A percentile compares a stretch with the other conserved stretches of the same genome.
These are phyloP conservation scores for Diatrype stigma DNA, from an alignment of 2,329 filamentous ascomycete genomes.

Conservation along the genomic window DNA sequence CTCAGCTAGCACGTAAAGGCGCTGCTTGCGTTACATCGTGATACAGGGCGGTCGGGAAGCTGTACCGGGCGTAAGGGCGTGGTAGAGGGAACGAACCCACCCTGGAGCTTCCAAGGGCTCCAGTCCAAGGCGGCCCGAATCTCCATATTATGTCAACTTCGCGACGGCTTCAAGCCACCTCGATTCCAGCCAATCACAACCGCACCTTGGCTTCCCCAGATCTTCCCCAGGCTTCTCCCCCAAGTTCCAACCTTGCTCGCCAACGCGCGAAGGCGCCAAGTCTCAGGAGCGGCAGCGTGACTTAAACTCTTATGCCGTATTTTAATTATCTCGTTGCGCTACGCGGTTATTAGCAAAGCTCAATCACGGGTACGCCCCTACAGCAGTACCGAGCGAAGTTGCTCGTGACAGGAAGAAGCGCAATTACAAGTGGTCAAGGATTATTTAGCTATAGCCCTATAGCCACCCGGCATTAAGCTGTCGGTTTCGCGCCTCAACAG, in stretches of 20 bases:
- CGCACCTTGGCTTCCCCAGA: slow-evolving; percentile 14
- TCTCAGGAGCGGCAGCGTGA: neutral
- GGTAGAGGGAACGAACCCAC: slow-evolving; percentile 2
- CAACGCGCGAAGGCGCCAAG: neutral
- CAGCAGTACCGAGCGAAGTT: too few relatives aligned
- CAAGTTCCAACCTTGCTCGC: slow-evolving; percentile 1
- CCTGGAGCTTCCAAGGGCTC: neutral
- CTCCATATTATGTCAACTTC: slow-evolving; percentile 28
- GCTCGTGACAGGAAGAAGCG: too few relatives aligned
- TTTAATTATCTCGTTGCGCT: neutral
- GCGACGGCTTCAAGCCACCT: slow-evolving; percentile 10
- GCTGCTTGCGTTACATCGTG: slow-evolving; percentile 16
- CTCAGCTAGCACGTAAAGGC: slow-evolving; percentile 8
- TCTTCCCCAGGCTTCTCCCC: slow-evolving; percentile 4
- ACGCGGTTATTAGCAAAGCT: neutral
- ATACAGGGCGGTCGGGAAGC: slow-evolving; percentile 19
- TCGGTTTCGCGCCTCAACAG: too few relatives aligned
- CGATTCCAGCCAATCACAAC: slow-evolving; percentile 21
- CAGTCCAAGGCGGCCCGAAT: slow-evolving; percentile 23
- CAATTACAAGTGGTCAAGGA: too few relatives aligned
- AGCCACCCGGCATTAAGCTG: too few relatives aligned
- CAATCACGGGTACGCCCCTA: neutral
- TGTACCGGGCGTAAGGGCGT: slow-evolving; percentile 18
- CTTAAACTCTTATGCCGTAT: neutral
- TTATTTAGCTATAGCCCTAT: too few relatives aligned